Base-by-base conservation (phyloP, 2,329 filamentous ascomycete genomes). In the Scolecobasidium constrictum region DNA sequence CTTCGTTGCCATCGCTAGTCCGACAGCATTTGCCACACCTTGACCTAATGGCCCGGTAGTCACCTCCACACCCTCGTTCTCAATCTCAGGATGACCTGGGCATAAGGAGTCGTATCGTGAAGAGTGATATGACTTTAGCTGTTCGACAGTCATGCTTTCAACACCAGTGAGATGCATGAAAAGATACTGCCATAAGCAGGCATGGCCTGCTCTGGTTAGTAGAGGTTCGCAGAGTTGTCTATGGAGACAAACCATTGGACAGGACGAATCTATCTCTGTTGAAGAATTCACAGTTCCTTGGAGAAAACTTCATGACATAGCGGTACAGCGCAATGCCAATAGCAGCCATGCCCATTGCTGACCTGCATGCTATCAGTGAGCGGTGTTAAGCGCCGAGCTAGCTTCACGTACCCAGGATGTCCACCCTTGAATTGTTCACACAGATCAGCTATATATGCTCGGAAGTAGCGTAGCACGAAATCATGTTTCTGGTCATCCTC, bases 391-490 rank as follows among this genome's bases (percentile, higher is more conserved):
- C n/a, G n/a, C n/a, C n/a, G n/a, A n/a, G n/a, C n/a, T n/a, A n/a
- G n/a, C n/a, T n/a, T n/a, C 23, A n/a, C 66, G 50, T 63, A 78
- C 73, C 78, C 79, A 16, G 78, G 79, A 53, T 83, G 80, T 0
- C 80, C 80, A 26, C 78, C 78, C 48, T 75, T 75, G 58, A 81
- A 84, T 49, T 83, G 78, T 55, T 83, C 71, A 52, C 78, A 83
- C 3, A 84, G 60, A 54, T 84, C 80, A 35, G 79, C 77, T 46
- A 83, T 78, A 20, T 83, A 60, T 39, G 73, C 62, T 43, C 79
- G 66, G 53, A 81, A 81, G 4, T n/a, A n/a, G n/a, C n/a, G n/a
- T n/a, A n/a, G n/a, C n/a, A n/a, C n/a, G n/a, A n/a, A n/a, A n/a
- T n/a, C n/a, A n/a, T n/a, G n/a, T n/a, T n/a, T n/a, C n/a, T n/a